Evolutionary conservation across 106 monocot genomes (phyloP), one percentile per base, ranked within the genome.

Genomic region (Dendrobium officinale): DNA sequence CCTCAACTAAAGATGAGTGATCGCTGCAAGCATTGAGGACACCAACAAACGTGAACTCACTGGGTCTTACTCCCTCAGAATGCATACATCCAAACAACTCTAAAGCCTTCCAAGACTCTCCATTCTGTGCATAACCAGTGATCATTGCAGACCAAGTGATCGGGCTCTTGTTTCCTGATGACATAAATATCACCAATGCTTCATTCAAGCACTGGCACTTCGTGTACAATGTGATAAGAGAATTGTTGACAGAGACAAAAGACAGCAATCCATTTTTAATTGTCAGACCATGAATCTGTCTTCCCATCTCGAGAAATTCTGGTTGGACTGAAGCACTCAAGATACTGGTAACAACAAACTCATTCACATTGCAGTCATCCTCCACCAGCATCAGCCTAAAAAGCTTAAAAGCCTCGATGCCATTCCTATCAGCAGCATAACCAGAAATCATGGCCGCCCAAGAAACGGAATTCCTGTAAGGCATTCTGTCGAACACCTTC

Each of bases 121-220:
- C 84, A 77, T 93, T 93, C 72, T 93, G 93, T 9, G 90, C 84
- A 77, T 74, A 87, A 40, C 89, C 93, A 29, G 88, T 93, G 55
- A 93, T 85, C 87, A 93, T 83, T 0, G 93, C 90, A 26, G 90
- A 90, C 93, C 93, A 93, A 2, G 90, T 90, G 67, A 93, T 87
- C 0, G 88, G 78, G 42, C 80, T 91, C 84, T 83, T 82, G 42
- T 77, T 79, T 2, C 56, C 79, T 2, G 87, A 86, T 0, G 77
- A 85, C 11, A 84, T 87, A 51, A 91, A 91, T 75, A 93, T 76
- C 74, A 73, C 70, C 0, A 75, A 33, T 13, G 90, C 88, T 58
- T 86, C 84, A 17, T 86, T 82, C 86, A 89, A 68, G 27, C 56
- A 15, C 13, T 85, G 90, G 54, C 89, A 93, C 68, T 93, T 90